A percentile compares a stretch with the other conserved stretches of the same genome.
Conservation (phyloP, 805 yeast species). For the Metschnikowia kunwiensis region DNA sequence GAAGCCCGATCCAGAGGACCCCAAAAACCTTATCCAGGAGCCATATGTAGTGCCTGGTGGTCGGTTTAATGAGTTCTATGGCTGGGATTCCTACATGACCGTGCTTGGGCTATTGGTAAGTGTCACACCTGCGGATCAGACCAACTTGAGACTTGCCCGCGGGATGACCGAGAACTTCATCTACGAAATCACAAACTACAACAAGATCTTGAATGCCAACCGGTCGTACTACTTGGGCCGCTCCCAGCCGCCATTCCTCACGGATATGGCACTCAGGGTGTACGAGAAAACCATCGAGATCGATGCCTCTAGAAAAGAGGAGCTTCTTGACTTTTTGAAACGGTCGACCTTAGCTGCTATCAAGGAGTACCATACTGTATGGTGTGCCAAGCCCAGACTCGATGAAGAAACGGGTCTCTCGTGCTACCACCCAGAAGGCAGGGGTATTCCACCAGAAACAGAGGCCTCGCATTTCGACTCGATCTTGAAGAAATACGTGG, state of each 20-base stretch:
- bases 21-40: slow-evolving; percentile 53
- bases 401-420: slow-evolving; percentile 78
- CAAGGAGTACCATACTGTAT: slow-evolving; percentile 76
- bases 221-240: slow-evolving; percentile 86
- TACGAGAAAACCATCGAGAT: slow-evolving; percentile 54
- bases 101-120: slow-evolving; percentile 76
- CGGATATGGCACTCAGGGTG: slow-evolving; percentile 82
- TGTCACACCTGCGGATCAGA: slow-evolving; percentile 30
- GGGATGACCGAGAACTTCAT: slow-evolving; percentile 93
- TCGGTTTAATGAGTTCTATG: slow-evolving; percentile 91
- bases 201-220: slow-evolving; percentile 91
- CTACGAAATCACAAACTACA: slow-evolving; percentile 85
- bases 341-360: slow-evolving; percentile 76
- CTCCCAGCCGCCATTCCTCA: slow-evolving; percentile 94
- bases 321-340: slow-evolving; percentile 57
- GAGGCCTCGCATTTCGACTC: slow-evolving; percentile 84
- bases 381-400: slow-evolving; percentile 73
- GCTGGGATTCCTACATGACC: slow-evolving; percentile 97
- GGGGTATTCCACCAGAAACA: slow-evolving; percentile 96
- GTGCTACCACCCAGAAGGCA: slow-evolving; percentile 84
- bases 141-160: slow-evolving; percentile 64
- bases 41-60: slow-evolving; percentile 98
- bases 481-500: slow-evolving; percentile 63
- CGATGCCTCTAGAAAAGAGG: slow-evolving; percentile 13
- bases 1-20: slow-evolving; percentile 53